These are phyloP conservation scores for Colletotrichum paranaense DNA, from an alignment of 2,329 filamentous ascomycete species.

Conservation along the genomic window DNA sequence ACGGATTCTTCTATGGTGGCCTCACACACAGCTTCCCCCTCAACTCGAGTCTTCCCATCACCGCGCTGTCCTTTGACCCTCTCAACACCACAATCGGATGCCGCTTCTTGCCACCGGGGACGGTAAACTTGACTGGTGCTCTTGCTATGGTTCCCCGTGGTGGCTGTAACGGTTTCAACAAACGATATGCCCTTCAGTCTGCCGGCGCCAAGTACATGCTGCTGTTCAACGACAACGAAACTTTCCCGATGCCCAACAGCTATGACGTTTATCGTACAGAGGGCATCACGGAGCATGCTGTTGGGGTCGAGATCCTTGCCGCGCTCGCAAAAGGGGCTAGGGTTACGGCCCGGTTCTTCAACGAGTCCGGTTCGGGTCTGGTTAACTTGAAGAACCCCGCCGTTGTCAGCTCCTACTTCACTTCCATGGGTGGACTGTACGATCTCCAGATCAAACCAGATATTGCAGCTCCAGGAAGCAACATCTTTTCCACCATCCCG, in stretches of 20 bases:
- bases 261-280: background rate
- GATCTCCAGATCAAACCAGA: conserved; percentile 64
- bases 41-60: conserved; percentile 37
- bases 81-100: conserved; percentile 49
- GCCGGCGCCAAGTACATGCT: conserved; percentile 53
- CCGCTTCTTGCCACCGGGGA: conserved; percentile 47
- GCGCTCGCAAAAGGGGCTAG: conserved; percentile 9
- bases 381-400: conserved; percentile 14
- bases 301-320: conserved; percentile 2
- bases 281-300: background rate
- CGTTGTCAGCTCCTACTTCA: conserved; percentile 46
- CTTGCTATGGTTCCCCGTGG: conserved; percentile 50
- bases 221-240: conserved; percentile 48
- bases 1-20: conserved; percentile 24
- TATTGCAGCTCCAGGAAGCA: conserved; percentile 59
- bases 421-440: conserved; percentile 63
- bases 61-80: conserved; percentile 40
- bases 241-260: conserved; percentile 17
- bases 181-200: conserved; percentile 49
- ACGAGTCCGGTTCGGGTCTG: background rate
- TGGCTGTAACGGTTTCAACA: conserved; percentile 37
- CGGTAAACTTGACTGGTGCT: conserved; percentile 50
- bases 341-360: conserved; percentile 14
- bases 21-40: conserved; percentile 18
- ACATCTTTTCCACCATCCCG: conserved; percentile 62